Evolutionary conservation across 2,329 filamentous ascomycete genomes (phyloP), one percentile per base, ranked within the genome.

Genomic region (Calonectria leucothoes): DNA sequence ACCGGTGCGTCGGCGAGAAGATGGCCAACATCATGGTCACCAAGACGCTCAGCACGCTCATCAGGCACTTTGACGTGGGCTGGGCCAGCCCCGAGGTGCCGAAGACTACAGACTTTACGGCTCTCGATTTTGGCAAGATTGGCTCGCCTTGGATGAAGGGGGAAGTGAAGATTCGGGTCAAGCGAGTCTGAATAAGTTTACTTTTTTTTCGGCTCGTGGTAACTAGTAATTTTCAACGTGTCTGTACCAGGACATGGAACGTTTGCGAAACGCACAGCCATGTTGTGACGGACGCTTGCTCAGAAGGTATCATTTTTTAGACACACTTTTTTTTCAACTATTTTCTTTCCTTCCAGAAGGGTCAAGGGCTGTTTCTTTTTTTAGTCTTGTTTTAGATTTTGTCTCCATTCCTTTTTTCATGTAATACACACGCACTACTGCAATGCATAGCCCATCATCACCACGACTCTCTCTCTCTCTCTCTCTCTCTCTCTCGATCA

Each of bases 1-100:
- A 71, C 35, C 69, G 69, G 31, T 71, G 69, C 37, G 69, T 71
- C 27, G 69, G 69, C 5, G 69, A 71, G 64, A 71, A 71, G 48
- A 67, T 71, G 69, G 69, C 69, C 64, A 67, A 52, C 5, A 71
- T 71, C 55, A 71, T 71, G 69, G 69, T 71, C 35, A 45, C 63
- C 14, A 67, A 29, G 55, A 71, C 69, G 25, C 33, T 71, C 4
- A 37, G 55, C 25, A 63, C 64, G 14, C 65, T 71, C 14, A 27
- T 71, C 7, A 67, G 55, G 17, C 29, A 66, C 52, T 71, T 67
- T 51, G 64, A 71, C 14, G 64, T 71, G 25, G 64, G 55, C 25
- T 71, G 69, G 69, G 64, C 64, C 17, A 59, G 10, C 35, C 31
- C 63, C 3, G 69, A 67, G 1, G 69, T 63, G 14, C 64, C n/a